Evolutionary conservation across 23 red algal genomes (phyloP), one percentile per base, ranked within the genome.

Genomic region (Cyanidiococcus yangmingshanensis): DNA sequence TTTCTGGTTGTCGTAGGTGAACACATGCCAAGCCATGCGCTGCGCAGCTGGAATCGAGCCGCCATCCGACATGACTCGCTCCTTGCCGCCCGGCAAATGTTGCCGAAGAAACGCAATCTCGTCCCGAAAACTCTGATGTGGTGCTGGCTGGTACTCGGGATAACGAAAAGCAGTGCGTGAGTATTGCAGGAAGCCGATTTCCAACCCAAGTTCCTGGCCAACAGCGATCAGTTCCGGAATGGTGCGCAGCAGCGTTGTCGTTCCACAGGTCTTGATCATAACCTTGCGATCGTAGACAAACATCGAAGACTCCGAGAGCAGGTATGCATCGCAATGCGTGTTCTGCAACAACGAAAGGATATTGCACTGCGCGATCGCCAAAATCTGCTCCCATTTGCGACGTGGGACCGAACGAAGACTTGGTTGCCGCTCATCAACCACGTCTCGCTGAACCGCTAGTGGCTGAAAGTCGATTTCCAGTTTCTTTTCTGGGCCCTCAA

Each of bases 401-500:
- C 84, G 88, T 12, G 76, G 21, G 37, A 82, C 76, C 12, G 54
- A 74, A 40, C 84, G 87, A 51, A 96, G 75, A 31, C 82, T 75
- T 15, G 7, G 45, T 21, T 54, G 7, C 21, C 12, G 45, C 45
- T 7, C 7, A 21, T 21, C 7, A 21, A 21, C 12, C 45, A 21
- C 7, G 0, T 35, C 41, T 1, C 24, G 51, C 21, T 27, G 51
- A n/a, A 29, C 79, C 17, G 51, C 59, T 39, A 38, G 29, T 24
- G 1, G 85, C 29, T 37, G 25, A 82, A 87, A 87, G 25, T 54
- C 33, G 38, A 91, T 58, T 34, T 82, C 83, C 31, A 97, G 84
- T 40, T 89, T 90, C 68, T 97, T 97, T 57, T 97, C 93, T 16
- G 88, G 85, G 27, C 93, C 93, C 39, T 97, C 93, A 41, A 97